These are phyloP conservation scores for Discostella stelligera DNA, from an alignment of 352 stramenopile species.

Conservation along the genomic window DNA sequence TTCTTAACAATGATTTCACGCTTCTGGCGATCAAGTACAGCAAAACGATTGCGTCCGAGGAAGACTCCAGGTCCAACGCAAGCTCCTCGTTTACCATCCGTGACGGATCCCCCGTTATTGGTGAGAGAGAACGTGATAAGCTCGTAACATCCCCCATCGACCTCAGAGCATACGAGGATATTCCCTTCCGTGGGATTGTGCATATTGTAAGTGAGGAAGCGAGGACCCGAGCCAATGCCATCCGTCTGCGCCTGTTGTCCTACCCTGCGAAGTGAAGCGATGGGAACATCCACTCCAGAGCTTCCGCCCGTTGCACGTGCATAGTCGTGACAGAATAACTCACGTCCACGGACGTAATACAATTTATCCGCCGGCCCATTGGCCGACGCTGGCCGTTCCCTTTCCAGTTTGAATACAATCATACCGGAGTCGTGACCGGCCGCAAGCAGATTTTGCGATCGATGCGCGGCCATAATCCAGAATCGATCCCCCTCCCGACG, in stretches of 20 bases:
- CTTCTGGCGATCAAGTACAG: constrained; percentile 94
- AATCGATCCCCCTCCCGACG: constrained; percentile 98
- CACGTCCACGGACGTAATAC: constrained; percentile 97
- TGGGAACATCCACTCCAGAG: constrained; percentile 83
- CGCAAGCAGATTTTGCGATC: constrained; percentile 95
- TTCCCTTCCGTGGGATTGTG: constrained; percentile 93
- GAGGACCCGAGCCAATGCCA: constrained; percentile 91
- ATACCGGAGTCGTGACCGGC: constrained; percentile 99
- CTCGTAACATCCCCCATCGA: constrained; percentile 97
- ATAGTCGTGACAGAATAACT: constrained; percentile 96
- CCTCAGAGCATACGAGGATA: constrained; percentile 92
- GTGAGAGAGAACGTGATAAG: constrained; percentile 91
- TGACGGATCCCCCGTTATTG: constrained; percentile 75
- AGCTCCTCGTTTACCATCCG: constrained; percentile 90
- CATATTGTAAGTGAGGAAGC: constrained; percentile 94
- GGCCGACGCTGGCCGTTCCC: constrained; percentile 94
- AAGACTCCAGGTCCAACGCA: constrained; percentile 95
- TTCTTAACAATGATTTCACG: constrained; percentile 98
- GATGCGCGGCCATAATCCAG: constrained; percentile 96
- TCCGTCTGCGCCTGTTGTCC: constrained; percentile 84
- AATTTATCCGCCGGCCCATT: constrained; percentile 78
- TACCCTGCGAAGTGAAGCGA: constrained; percentile 84
- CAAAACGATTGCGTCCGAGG: constrained; percentile 96
- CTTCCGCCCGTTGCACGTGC: constrained; percentile 50
- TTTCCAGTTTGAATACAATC: constrained; percentile 98